Conservation (phyloP, 2,329 filamentous ascomycete genomes). For the Teratosphaeria epicoccoides region DNA sequence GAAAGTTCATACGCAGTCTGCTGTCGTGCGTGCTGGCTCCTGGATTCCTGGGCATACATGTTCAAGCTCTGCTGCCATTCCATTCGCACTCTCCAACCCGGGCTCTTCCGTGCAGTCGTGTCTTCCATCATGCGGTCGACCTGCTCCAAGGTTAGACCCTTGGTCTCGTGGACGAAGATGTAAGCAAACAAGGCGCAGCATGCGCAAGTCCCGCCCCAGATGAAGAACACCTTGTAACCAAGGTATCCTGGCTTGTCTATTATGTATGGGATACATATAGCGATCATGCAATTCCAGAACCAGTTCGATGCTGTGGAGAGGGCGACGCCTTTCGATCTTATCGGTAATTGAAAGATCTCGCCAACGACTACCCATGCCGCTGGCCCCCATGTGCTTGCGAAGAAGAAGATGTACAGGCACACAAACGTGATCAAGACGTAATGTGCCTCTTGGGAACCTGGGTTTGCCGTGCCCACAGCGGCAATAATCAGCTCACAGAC, state of each 20-base stretch:
- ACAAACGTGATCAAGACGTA: slow-evolving; percentile 65
- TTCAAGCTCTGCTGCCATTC: slow-evolving; percentile 19
- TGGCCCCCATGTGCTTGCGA: slow-evolving; percentile 79
- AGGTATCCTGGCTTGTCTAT: slow-evolving; percentile 50
- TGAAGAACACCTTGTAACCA: slow-evolving; percentile 37
- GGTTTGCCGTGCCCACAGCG: slow-evolving; percentile 43
- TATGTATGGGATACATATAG: slow-evolving; percentile 65
- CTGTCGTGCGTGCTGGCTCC: not conserved
- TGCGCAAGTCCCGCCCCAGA: slow-evolving; percentile 32
- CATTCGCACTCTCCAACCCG: slow-evolving; percentile 22
- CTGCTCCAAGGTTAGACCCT: slow-evolving; percentile 31
- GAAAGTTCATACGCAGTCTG: not conserved
- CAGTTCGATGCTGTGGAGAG: slow-evolving; percentile 84
- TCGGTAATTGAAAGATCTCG: slow-evolving; percentile 72
- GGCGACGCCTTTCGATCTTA: slow-evolving; percentile 50
- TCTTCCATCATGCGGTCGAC: slow-evolving; percentile 36
- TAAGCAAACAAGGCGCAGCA: slow-evolving; percentile 27
- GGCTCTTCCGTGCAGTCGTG: slow-evolving; percentile 31
- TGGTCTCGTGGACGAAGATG: slow-evolving; percentile 30
- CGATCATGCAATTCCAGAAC: slow-evolving; percentile 57
- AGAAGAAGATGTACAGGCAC: slow-evolving; percentile 87
- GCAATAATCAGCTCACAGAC: slow-evolving; percentile 78
- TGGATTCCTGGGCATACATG: not conserved
- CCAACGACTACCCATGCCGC: slow-evolving; percentile 56
- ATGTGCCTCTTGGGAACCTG: slow-evolving; percentile 40